Evolutionary conservation across 2,329 filamentous ascomycete genomes (phyloP), one percentile per base, ranked within the genome.

Genomic region (Aureobasidium sp.): DNA sequence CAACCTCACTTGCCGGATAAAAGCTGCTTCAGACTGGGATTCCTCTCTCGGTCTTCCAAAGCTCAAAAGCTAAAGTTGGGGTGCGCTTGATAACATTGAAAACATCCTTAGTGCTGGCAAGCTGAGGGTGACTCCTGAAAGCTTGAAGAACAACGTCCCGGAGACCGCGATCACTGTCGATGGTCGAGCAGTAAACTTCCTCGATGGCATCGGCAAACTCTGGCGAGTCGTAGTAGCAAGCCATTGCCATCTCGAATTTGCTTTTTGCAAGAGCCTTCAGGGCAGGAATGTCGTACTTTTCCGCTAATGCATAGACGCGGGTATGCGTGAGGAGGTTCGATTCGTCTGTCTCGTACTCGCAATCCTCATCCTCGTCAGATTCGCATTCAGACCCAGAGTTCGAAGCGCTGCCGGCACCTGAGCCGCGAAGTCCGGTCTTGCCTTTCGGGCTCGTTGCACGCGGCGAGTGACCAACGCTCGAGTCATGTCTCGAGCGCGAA

Each of bases 271-370:
- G 71, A 10, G 71, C 67, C 68, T 81, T 81, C 44, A 81, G 69
- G 36, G 76, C 74, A 30, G 73, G 69, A 55, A 81, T 78, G 64
- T 77, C 77, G 67, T 80, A 81, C 71, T 80, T 80, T 67, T 80
- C 78, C 11, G 77, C 78, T 29, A 80, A 73, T 39, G 77, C 77
- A 66, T 81, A 81, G 42, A 81, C 75, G 59, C 76, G 75, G 14
- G 77, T 75, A 65, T 81, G 78, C n/a, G 74, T 72, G 51, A 80
- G 64, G 6, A 80, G 71, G 66, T 79, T 72, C 7, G 76, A 72
- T 45, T 71, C 69, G 63, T 76, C 72, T 13, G 68, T 67, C 51
- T 75, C 73, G 44, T 71, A 67, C 53, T 75, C 69, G 48, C 75
- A 68, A 13, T 68, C 65, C 16, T 69, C 68, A 25, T 69, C 68